Conservation (phyloP, 139 green algal species). For the Desmodesmus armatus region DNA sequence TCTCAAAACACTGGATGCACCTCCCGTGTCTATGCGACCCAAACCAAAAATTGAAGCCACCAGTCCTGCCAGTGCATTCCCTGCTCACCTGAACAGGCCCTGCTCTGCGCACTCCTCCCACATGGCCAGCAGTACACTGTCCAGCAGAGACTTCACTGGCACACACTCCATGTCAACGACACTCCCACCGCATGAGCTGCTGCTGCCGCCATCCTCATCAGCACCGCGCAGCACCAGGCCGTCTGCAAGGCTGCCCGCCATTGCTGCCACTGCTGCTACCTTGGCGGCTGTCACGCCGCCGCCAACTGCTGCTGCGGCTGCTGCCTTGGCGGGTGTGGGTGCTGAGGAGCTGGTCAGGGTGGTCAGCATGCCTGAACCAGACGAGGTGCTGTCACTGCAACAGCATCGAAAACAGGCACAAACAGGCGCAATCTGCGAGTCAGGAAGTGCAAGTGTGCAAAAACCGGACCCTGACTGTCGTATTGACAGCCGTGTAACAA, state of each 20-base stretch:
- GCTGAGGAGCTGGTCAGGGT: too few relatives aligned
- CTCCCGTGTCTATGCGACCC: background rate
- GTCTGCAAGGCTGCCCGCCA: background rate
- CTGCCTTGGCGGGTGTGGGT: background rate
- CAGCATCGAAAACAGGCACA: too few relatives aligned
- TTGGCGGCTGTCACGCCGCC: background rate
- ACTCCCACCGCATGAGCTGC: constrained; percentile 31
- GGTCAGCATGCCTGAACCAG: too few relatives aligned
- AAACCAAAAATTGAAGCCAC: too few relatives aligned
- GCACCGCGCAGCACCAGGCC: background rate
- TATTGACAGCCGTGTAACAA: background rate
- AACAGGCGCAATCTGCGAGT: too few relatives aligned
- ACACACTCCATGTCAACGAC: background rate
- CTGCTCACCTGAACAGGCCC: constrained; percentile 35
- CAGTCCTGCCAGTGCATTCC: background rate
- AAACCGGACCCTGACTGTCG: background rate
- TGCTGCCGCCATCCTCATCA: constrained; percentile 8
- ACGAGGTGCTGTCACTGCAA: too few relatives aligned
- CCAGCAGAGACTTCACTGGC: constrained; percentile 64
- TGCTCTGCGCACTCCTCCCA: constrained; percentile 83
- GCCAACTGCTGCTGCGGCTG: constrained; percentile 6
- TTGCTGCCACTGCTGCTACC: background rate
- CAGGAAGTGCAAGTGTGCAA: background rate
- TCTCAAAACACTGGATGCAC: background rate
- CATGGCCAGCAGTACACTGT: constrained; percentile 72